These are phyloP conservation scores for Corymbia maculata DNA, from an alignment of 345 rosid genomes.

Conservation along the genomic window DNA sequence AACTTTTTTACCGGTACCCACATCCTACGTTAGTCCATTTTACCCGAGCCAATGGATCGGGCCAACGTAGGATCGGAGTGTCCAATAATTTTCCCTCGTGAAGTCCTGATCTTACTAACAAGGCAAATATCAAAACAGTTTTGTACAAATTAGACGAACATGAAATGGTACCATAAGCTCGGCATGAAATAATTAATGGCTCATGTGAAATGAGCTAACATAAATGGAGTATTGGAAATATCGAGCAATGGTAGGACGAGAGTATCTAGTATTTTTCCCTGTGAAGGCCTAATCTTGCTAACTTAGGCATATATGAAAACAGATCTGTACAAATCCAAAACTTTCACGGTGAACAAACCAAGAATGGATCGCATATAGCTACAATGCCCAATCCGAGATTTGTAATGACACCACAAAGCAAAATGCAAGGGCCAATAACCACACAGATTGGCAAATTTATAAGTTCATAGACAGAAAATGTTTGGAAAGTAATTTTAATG, in stretches of 20 bases:
- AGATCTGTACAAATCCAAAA: not conserved
- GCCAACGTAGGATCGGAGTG: not conserved
- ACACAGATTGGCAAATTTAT: not conserved
- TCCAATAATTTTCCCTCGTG: not conserved
- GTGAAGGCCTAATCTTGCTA: not conserved
- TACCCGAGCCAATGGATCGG: not conserved
- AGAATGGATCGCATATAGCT: not conserved
- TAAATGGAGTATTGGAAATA: not conserved
- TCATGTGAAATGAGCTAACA: not conserved
- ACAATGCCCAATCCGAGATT: not conserved
- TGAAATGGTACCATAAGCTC: not conserved
- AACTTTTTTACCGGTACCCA: not conserved
- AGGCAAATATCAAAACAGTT: not conserved
- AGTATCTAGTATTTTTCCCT: not conserved
- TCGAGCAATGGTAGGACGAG: not conserved
- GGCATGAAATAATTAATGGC: not conserved
- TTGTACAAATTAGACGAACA: not conserved
- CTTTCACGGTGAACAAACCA: not conserved
- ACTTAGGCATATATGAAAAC: not conserved
- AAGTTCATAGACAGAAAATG: not conserved
- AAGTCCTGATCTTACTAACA: not conserved
- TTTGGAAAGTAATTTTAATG: not conserved
- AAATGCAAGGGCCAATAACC: not conserved
- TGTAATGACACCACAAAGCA: not conserved
- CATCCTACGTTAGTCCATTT: not conserved